phyloP scores from a whole-genome alignment of 805 yeast genomes.

The Saturnispora kantuleensis region DNA sequence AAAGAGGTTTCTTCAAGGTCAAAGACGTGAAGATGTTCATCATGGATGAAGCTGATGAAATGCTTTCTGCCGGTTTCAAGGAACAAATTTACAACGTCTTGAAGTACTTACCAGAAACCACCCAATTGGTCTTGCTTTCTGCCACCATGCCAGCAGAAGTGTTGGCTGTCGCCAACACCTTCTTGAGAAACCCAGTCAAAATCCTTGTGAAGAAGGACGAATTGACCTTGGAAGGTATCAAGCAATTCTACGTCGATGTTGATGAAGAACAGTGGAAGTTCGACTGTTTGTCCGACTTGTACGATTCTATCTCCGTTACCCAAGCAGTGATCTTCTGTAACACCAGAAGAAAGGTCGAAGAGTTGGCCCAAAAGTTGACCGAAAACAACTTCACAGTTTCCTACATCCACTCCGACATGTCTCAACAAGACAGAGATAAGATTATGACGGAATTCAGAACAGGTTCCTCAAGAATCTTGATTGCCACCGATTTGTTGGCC shows the following conservation, averaged over 20 bases:
- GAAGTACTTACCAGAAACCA: slow-evolving; percentile 73
- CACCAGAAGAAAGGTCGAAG: slow-evolving; percentile 90
- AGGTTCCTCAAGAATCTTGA: slow-evolving; percentile 86
- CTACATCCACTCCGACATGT: slow-evolving; percentile 94
- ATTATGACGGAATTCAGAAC: slow-evolving; percentile 94
- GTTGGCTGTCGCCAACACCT: slow-evolving; percentile 79
- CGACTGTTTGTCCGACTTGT: slow-evolving; percentile 87
- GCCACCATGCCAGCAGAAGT: slow-evolving; percentile 95
- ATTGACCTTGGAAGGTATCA: slow-evolving; percentile 89
- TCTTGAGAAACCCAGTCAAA: slow-evolving; percentile 90
- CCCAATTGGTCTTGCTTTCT: slow-evolving; percentile 90
- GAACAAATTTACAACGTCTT: slow-evolving; percentile 93
- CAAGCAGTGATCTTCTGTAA: slow-evolving; percentile 98
- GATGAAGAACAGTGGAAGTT: slow-evolving; percentile 92
- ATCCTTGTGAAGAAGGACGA: slow-evolving; percentile 94
- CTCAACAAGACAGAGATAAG: slow-evolving; percentile 86
- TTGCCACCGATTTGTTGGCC: slow-evolving; percentile 92
- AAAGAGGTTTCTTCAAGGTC: slow-evolving; percentile 75
- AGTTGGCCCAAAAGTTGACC: slow-evolving; percentile 64
- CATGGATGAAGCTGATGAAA: slow-evolving; percentile 97
- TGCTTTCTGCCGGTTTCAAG: slow-evolving; percentile 87
- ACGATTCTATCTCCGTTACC: slow-evolving; percentile 90
- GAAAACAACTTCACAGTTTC: slow-evolving; percentile 83
- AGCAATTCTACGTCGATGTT: slow-evolving; percentile 83
- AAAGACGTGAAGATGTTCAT: slow-evolving; percentile 86